Conservation (phyloP, 2,329 filamentous ascomycete species). For the Pseudocercospora ulei region DNA sequence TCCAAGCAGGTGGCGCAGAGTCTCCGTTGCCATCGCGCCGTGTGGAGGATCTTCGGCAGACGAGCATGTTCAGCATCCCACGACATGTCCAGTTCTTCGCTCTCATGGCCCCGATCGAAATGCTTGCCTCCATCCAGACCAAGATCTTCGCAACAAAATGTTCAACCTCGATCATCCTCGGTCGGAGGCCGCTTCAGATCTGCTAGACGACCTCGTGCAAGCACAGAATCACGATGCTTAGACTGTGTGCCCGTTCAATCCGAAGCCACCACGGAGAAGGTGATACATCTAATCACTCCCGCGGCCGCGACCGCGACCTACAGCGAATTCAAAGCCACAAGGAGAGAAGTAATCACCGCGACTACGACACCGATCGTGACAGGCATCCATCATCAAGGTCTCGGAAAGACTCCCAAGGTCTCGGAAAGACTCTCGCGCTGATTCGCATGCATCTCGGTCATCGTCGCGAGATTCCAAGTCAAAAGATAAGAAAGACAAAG, state of each 20-base stretch:
- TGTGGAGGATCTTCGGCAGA: constrained; percentile 1
- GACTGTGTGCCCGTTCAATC: constrained; percentile 9
- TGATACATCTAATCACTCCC: constrained; percentile 8
- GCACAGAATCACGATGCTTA: constrained; percentile 8
- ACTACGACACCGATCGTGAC: constrained; percentile 4
- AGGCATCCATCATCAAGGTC: constrained; percentile 2
- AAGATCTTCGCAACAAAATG: not conserved
- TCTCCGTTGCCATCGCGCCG: constrained; percentile 2
- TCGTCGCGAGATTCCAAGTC: constrained; percentile 2
- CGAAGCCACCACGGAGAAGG: constrained; percentile 3
- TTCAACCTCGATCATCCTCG: too few species aligned
- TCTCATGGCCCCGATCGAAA: not conserved
- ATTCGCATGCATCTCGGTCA: constrained; percentile 2
- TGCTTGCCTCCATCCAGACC: not conserved
- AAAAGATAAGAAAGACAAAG: constrained; percentile 5
- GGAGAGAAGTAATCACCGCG: constrained; percentile 2
- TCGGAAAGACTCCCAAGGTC: constrained; percentile 3
- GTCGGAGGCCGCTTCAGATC: constrained; percentile 11
- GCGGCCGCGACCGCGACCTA: not conserved
- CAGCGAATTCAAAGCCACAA: constrained; percentile 3
- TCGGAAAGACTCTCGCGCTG: constrained; percentile 1
- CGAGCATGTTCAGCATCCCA: constrained; percentile 1
- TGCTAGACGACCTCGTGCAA: constrained; percentile 7
- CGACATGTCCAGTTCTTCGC: constrained; percentile 3
- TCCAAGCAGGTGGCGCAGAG: constrained; percentile 4